Conservation (phyloP, 139 green algal genomes). For the Micractinium conductrix region DNA sequence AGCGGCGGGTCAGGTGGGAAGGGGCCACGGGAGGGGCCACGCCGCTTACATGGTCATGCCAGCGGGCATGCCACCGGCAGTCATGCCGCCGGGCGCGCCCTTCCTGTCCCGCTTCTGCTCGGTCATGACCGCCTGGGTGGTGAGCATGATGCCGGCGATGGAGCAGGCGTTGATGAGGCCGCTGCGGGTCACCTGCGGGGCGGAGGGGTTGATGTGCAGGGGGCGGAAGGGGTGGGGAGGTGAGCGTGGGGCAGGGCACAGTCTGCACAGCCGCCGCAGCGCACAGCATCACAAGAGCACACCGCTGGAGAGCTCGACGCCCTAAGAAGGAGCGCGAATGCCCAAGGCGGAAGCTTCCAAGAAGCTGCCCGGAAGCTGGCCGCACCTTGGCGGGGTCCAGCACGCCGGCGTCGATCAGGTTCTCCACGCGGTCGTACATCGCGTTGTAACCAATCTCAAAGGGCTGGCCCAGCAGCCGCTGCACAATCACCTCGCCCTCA, state of each 20-base stretch:
- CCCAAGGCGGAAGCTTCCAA: neutral
- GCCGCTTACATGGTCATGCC: conserved; percentile 82
- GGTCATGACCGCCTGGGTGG: conserved; percentile 96
- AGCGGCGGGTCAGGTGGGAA: neutral
- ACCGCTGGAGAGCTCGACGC: no score
- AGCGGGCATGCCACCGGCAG: conserved; percentile 74
- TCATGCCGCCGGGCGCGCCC: conserved; percentile 50
- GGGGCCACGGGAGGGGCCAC: neutral
- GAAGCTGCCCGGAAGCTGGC: neutral
- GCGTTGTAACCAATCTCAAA: conserved; percentile 97
- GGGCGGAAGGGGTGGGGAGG: neutral
- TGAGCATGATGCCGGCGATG: conserved; percentile 99
- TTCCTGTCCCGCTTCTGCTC: conserved; percentile 66
- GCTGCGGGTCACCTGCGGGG: conserved; percentile 80
- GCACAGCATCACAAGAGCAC: no score
- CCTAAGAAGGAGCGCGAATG: no score
- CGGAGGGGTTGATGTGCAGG: neutral
- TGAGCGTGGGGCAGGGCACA: neutral
- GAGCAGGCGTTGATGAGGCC: conserved; percentile 90
- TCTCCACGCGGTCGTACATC: conserved; percentile 69
- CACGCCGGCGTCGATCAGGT: conserved; percentile 89
- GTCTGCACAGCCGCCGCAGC: no score
- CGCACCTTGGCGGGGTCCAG: conserved; percentile 96
- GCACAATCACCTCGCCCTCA: conserved; percentile 91
- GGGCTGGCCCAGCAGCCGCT: conserved; percentile 83